phyloP scores from a whole-genome alignment of 2,329 filamentous ascomycete genomes.

The Pochonia chlamydosporia region DNA sequence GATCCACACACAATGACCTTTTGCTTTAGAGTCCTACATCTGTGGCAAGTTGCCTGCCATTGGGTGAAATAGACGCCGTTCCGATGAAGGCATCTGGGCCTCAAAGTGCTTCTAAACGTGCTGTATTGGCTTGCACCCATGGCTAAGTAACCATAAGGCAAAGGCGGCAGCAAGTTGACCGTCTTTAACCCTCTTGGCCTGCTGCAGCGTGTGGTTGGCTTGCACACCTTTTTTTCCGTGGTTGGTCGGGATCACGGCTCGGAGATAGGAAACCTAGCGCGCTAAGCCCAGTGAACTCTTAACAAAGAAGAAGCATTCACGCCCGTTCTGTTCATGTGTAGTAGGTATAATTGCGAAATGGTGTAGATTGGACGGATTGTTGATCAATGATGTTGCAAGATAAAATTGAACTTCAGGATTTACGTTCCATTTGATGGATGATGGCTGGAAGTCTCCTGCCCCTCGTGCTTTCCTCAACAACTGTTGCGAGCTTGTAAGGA shows the following conservation, averaged over 20 bases:
- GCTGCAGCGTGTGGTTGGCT: too few species aligned
- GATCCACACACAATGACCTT: not conserved
- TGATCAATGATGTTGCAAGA: not conserved
- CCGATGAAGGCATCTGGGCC: not conserved
- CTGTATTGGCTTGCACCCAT: not conserved
- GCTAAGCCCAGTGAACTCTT: too few species aligned
- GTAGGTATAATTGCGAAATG: too few species aligned
- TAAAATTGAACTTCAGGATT: not conserved
- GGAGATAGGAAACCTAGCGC: too few species aligned
- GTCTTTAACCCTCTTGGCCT: too few species aligned
- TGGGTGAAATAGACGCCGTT: slow-evolving; percentile 1
- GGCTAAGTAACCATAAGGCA: too few species aligned
- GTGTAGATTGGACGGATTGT: too few species aligned
- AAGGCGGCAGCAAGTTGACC: too few species aligned
- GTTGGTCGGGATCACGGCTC: too few species aligned
- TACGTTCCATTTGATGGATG: not conserved
- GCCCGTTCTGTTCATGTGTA: too few species aligned
- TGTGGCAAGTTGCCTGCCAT: not conserved
- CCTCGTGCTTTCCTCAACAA: not conserved
- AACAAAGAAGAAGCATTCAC: too few species aligned
- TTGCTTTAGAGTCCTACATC: not conserved
- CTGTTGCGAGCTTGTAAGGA: not conserved
- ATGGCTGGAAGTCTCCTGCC: not conserved
- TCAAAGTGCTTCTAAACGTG: not conserved
- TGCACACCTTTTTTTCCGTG: too few species aligned